Evolutionary conservation across 306 rosid species (phyloP), one percentile per base, ranked within the genome.

Genomic region (Gastrolobium villosum): DNA sequence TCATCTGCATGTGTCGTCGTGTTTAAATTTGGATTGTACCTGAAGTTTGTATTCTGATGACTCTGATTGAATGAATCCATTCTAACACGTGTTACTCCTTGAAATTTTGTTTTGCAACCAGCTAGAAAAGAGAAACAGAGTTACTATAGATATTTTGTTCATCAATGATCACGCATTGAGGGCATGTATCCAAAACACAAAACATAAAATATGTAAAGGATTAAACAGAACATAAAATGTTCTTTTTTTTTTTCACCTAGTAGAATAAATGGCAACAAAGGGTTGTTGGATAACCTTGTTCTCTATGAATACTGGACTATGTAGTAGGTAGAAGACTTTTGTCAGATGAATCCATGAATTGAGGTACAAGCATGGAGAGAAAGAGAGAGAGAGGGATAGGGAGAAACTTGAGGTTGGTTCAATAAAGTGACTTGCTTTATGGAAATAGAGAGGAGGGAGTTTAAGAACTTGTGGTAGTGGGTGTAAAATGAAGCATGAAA

Each of bases 11-110:
- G 78, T 44, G 28, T 77, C 50, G 56, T 57, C 20, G 79, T 34
- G 75, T 36, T 56, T 5, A 91, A 54, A 70, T 71, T 81, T 8
- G 90, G 86, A 40, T 84, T 84, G 73, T 86, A 91, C 46, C 85
- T 81, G 78, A 89, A 91, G n/a, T 78, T 75, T 5, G 86, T 46
- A 39, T 73, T 64, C 53, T 74, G 85, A 66, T 61, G 63, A 70
- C 59, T 65, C 64, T 79, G 86, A 70, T 50, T 80, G 82, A 85
- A 90, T 6, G 95, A 79, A 62, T 89, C 93, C 96, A 89, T 89
- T 48, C 44, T 39, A 79, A 64, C 41, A 30, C 6, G 34, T 20
- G 36, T 37, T 63, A 37, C 14, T 48, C 46, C 68, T 62, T 35
- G 68, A 36, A 35, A 13, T 13, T 7, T 62, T 39, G 49, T 7